Evolutionary conservation across 805 yeast genomes (phyloP).

Genomic region (Pichia membranifaciens): DNA sequence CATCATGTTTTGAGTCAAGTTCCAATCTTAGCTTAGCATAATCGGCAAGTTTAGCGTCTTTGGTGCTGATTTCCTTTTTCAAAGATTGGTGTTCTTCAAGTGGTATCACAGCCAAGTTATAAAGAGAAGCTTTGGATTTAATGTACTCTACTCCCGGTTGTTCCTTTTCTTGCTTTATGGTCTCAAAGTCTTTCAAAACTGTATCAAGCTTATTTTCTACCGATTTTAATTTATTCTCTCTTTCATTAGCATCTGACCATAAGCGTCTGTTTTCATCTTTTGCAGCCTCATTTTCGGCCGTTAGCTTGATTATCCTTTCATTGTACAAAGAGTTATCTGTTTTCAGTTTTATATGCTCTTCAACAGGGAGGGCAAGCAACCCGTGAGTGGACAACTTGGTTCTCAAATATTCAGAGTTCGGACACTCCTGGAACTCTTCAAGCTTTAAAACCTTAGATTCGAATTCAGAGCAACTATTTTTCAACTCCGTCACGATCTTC

Average conservation of each 20-base stretch:
- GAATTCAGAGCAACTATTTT: not conserved
- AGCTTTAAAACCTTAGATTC: constrained; percentile 9
- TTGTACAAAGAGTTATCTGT: not conserved
- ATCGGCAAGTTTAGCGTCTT: not conserved
- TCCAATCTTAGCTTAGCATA: not conserved
- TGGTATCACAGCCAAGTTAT: constrained; percentile 26
- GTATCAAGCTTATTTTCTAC: not conserved
- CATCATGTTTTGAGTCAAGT: constrained; percentile 5
- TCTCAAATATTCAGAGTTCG: constrained; percentile 12
- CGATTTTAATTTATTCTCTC: not conserved
- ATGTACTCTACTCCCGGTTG: constrained; percentile 32
- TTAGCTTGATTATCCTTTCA: not conserved
- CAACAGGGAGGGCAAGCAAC: constrained; percentile 14
- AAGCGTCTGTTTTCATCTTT: not conserved
- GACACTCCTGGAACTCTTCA: constrained; percentile 12
- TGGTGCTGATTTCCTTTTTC: constrained; percentile 7
- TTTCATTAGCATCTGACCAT: not conserved
- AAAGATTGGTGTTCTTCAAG: constrained; percentile 18
- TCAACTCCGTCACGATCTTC: constrained; percentile 4
- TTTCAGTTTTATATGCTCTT: constrained; percentile 24
- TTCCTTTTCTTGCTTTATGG: constrained; percentile 9
- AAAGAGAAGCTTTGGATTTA: constrained; percentile 24
- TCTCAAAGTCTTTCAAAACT: not conserved
- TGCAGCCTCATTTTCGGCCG: not conserved
- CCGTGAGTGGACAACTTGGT: constrained; percentile 3